phyloP scores from a whole-genome alignment of 2,329 filamentous ascomycete species.

The Dryadomyces sulphureus region DNA sequence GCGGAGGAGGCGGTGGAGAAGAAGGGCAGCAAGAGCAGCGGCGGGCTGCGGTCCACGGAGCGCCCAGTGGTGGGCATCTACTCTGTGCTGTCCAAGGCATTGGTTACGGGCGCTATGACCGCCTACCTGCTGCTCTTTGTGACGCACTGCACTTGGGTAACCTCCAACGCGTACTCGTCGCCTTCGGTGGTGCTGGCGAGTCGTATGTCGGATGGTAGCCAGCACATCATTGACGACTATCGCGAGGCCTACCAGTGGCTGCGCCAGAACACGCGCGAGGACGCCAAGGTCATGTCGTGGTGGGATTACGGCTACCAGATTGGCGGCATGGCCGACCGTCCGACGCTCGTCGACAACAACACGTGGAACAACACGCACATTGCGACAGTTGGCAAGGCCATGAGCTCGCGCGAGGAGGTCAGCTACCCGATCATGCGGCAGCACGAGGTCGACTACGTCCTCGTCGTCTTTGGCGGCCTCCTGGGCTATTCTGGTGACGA shows the following conservation, averaged over 20 bases:
- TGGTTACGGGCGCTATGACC: conserved; percentile 58
- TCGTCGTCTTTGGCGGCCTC: conserved; percentile 90
- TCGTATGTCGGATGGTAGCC: conserved; percentile 79
- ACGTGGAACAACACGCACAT: conserved; percentile 99
- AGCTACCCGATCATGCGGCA: conserved; percentile 97
- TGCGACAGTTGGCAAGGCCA: conserved; percentile 95
- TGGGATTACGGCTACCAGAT: conserved; percentile 99
- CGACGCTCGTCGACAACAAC: conserved; percentile 97
- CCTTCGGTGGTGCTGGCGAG: conserved; percentile 94
- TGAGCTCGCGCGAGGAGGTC: conserved; percentile 94
- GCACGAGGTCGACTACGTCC: conserved; percentile 97
- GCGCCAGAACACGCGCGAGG: conserved; percentile 84
- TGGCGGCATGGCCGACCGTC: conserved; percentile 95
- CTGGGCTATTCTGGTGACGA: conserved; percentile 96
- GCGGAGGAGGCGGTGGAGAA: conserved; percentile 34
- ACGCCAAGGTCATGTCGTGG: conserved; percentile 99
- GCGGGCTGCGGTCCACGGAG: conserved; percentile 53
- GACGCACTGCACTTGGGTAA: conserved; percentile 97
- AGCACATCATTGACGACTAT: conserved; percentile 99
- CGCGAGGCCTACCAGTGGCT: conserved; percentile 99
- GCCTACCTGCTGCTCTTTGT: conserved; percentile 87
- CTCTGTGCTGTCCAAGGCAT: conserved; percentile 59
- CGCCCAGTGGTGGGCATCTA: conserved; percentile 74
- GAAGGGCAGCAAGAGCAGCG: conserved; percentile 29
- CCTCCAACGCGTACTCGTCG: conserved; percentile 96